These are phyloP conservation scores for Fragaria vesca DNA, from an alignment of 306 rosid species.

Conservation along the genomic window DNA sequence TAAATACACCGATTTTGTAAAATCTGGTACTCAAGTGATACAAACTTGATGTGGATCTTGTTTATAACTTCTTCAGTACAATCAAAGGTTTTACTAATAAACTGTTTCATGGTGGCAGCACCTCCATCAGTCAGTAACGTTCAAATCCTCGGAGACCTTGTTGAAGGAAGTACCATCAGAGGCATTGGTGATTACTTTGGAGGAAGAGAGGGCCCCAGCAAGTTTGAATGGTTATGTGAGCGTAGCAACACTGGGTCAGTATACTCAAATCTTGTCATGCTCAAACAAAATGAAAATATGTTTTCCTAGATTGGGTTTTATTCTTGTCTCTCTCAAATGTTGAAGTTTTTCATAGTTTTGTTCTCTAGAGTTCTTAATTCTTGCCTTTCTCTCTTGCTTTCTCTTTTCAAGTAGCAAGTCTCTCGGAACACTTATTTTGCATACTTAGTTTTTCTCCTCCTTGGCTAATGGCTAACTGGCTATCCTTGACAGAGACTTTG, in stretches of 20 bases:
- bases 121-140: conserved; percentile 85
- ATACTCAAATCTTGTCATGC: conserved; percentile 12
- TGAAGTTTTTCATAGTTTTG: conserved; percentile 17
- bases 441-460: conserved; percentile 17
- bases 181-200: conserved; percentile 97
- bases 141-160: conserved; percentile 72
- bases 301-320: conserved; percentile 9
- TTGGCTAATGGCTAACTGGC: conserved; percentile 12
- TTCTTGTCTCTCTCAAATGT: conserved; percentile 15
- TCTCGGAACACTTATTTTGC: background rate
- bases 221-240: conserved; percentile 89
- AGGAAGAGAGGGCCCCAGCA: conserved; percentile 99
- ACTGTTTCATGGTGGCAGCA: conserved; percentile 49
- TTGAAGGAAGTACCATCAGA: conserved; percentile 74
- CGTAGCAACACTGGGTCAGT: conserved; percentile 73
- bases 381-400: conserved; percentile 1
- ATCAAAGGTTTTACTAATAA: conserved; percentile 2
- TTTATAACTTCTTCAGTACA: background rate
- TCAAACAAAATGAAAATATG: conserved; percentile 7
- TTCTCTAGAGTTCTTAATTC: conserved; percentile 2
- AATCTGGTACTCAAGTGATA: conserved; percentile 61
- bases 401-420: background rate
- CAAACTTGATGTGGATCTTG: background rate
- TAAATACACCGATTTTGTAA: conserved; percentile 84
- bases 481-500: conserved; percentile 52